Base-by-base conservation (phyloP, 441 rosid genomes). In the Populus trichocarpa region DNA sequence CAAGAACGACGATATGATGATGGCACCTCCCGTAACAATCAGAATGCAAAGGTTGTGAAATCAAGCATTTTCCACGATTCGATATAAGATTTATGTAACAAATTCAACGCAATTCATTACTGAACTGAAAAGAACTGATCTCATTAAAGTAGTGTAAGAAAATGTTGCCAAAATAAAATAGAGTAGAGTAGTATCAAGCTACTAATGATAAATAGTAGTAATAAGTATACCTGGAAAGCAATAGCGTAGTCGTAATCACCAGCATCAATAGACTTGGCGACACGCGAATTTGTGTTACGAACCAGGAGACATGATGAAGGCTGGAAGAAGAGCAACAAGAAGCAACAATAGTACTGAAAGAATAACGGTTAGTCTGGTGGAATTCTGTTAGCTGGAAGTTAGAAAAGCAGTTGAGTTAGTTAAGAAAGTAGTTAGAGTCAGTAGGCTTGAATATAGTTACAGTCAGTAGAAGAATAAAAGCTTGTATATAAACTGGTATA, bases 211-310 rank as follows among this genome's bases (percentile, higher is more conserved):
- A 0, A n/a, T 38, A 36, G 3, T 30, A 2, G 8, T 6, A 53
- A 25, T 22, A 4, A 20, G 18, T 16, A 6, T 81, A 95, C 99
- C 97, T 95, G 98, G 84, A 93, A 93, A 1, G 98, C 96, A 74
- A 95, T 93, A 36, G 98, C 97, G 72, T 93, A 95, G 28, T 95
- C 97, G 73, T 93, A 95, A 79, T 93, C 99, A 0, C 99, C 97
- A 18, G 98, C 95, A 38, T 77, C 87, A 33, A 95, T 95, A 11
- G 97, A 84, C 83, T 95, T 95, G 8, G 99, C 98, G 38, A 95
- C 98, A 42, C 93, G 86, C 18, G 98, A 95, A 78, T 95, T 25
- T n/a, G n/a, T n/a, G n/a, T n/a, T n/a, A n/a, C n/a, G n/a, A n/a
- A n/a, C n/a, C n/a, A n/a, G n/a, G n/a, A n/a, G n/a, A n/a, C n/a